These are phyloP conservation scores for Pistacia integerrima DNA, from an alignment of 345 rosid species.

Conservation along the genomic window DNA sequence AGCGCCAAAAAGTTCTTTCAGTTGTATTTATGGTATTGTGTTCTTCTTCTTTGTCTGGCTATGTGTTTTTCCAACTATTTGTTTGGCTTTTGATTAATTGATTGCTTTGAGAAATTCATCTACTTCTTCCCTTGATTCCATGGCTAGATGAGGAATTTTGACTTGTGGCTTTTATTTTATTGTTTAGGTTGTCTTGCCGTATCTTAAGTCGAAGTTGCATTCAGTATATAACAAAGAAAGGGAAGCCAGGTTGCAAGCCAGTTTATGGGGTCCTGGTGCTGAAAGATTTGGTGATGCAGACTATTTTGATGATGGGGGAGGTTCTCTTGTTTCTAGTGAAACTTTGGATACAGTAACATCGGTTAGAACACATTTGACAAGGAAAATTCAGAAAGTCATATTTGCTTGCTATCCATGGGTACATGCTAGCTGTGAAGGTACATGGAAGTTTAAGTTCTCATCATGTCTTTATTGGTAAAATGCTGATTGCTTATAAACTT, in stretches of 20 bases:
- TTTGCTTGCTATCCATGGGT: constrained; percentile 88
- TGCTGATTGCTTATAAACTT: not conserved
- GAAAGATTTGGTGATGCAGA: constrained; percentile 61
- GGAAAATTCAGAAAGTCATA: constrained; percentile 69
- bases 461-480: constrained; percentile 8
- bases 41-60: constrained; percentile 23
- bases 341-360: constrained; percentile 50
- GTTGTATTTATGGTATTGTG: constrained; percentile 86
- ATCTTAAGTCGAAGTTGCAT: constrained; percentile 85
- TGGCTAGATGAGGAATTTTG: constrained; percentile 21
- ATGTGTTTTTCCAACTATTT: not conserved
- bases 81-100: not conserved
- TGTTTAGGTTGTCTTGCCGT: constrained; percentile 88
- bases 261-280: constrained; percentile 90
- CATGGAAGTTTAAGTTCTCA: constrained; percentile 17
- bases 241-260: constrained; percentile 93
- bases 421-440: constrained; percentile 96
- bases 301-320: constrained; percentile 45
- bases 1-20: constrained; percentile 80
- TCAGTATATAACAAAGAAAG: constrained; percentile 88
- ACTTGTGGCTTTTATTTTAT: constrained; percentile 20
- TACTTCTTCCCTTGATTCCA: not conserved
- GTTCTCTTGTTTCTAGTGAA: constrained; percentile 49
- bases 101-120: not conserved
- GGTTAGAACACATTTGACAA: constrained; percentile 52